A percentile compares a stretch with the other conserved stretches of the same genome.
Evolutionary conservation across 2,329 filamentous ascomycete genomes (phyloP).

Genomic region (Trichoderma endophyticum): DNA sequence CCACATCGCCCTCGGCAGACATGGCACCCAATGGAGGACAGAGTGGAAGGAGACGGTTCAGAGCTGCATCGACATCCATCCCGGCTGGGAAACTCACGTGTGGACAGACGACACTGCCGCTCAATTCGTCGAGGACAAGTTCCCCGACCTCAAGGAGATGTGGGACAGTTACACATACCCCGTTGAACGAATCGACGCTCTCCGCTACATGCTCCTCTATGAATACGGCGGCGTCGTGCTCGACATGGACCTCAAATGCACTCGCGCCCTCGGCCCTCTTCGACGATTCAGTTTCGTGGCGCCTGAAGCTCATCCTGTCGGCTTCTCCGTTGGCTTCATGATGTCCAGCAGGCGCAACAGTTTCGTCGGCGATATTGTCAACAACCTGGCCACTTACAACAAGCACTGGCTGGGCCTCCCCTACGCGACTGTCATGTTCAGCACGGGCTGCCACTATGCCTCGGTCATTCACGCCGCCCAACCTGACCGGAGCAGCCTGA

Average conservation of each 20-base stretch:
- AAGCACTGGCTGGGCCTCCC: slow-evolving; percentile 38
- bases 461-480: slow-evolving; percentile 40
- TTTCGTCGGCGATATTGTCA: slow-evolving; percentile 35
- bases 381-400: slow-evolving; percentile 35
- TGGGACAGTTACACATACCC: slow-evolving; percentile 58
- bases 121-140: slow-evolving; percentile 22
- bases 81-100: slow-evolving; percentile 31
- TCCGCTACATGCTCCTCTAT: slow-evolving; percentile 53
- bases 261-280: slow-evolving; percentile 37
- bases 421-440: slow-evolving; percentile 43
- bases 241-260: slow-evolving; percentile 34
- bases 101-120: slow-evolving; percentile 25
- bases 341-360: slow-evolving; percentile 35
- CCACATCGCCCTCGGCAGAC: slow-evolving; percentile 31
- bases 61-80: slow-evolving; percentile 34
- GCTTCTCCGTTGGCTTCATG: slow-evolving; percentile 43
- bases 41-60: slow-evolving; percentile 32
- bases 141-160: slow-evolving; percentile 36
- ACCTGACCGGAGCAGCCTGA: slow-evolving; percentile 30
- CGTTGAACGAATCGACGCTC: slow-evolving; percentile 67
- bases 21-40: slow-evolving; percentile 23
- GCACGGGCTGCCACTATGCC: slow-evolving; percentile 42
- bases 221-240: slow-evolving; percentile 34
- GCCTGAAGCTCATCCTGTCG: slow-evolving; percentile 38
- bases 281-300: slow-evolving; percentile 41